These are phyloP conservation scores for Pichia deserticola DNA, from an alignment of 805 yeast species.

Conservation along the genomic window DNA sequence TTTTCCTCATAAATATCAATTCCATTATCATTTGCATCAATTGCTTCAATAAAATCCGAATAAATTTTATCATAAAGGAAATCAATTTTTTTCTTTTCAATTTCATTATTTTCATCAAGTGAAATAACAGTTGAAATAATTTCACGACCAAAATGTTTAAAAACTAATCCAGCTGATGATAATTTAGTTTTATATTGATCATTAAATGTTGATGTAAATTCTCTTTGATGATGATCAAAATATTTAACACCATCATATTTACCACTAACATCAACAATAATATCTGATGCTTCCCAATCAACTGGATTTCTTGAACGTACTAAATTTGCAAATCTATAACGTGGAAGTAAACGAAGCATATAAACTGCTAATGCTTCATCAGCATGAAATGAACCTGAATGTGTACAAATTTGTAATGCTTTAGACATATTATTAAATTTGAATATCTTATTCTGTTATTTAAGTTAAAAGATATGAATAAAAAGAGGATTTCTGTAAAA, in stretches of 20 bases:
- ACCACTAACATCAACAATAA: constrained; percentile 93
- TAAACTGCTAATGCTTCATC: constrained; percentile 93
- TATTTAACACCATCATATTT: constrained; percentile 77
- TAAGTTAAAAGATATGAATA: too few relatives aligned
- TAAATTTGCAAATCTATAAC: constrained; percentile 56
- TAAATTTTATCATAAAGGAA: constrained; percentile 71
- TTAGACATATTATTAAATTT: not conserved
- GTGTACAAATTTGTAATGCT: constrained; percentile 67
- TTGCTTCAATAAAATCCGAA: constrained; percentile 77
- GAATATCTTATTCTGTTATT: not conserved
- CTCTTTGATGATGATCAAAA: constrained; percentile 97
- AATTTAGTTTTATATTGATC: constrained; percentile 63
- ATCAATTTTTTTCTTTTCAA: constrained; percentile 35
- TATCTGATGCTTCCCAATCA: constrained; percentile 80
- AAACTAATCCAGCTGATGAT: constrained; percentile 89
- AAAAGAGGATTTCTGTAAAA: too few relatives aligned
- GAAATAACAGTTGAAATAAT: constrained; percentile 50
- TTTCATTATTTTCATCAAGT: constrained; percentile 28
- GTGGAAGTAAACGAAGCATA: constrained; percentile 68
- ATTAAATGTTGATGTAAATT: constrained; percentile 69
- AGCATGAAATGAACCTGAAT: constrained; percentile 92
- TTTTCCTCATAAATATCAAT: constrained; percentile 55
- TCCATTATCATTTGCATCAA: constrained; percentile 97
- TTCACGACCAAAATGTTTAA: constrained; percentile 75
- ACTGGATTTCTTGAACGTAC: constrained; percentile 79